Evolutionary conservation across 2,329 filamentous ascomycete genomes (phyloP), one percentile per base, ranked within the genome.

Genomic region (Penicillium sp.): DNA sequence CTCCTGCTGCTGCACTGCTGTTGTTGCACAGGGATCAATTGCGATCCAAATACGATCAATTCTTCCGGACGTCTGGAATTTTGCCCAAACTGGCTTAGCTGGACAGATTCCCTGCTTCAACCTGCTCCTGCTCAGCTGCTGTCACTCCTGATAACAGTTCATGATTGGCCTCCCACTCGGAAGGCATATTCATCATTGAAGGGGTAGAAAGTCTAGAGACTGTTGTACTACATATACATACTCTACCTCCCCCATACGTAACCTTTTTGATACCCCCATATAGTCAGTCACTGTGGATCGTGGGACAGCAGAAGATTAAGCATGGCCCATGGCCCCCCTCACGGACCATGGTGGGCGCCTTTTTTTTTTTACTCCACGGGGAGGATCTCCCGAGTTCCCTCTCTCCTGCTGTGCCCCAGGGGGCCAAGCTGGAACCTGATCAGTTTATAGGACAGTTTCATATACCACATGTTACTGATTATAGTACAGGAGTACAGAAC

Each of bases 1-100:
- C 30, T 8, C 5, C 8, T 7, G 8, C 30, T 33, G 30, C 30
- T 33, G 49, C 49, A 35, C 49, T n/a, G n/a, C 8, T 7, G 8
- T 8, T 33, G 30, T 10, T 33, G 49, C 49, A 35, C 49, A 10
- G 49, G 49, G 49, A 35, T 51, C 30, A 5, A 22, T n/a, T n/a
- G n/a, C n/a, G 22, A 54, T 54, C 22, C 22, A 22, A 38, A 38
- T 26, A 38, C 33, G 22, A 54, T 38, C 22, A 54, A 54, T 64
- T 56, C 56, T 26, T 45, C 54, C 57, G 60, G 45, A 24, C 47
- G 49, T 70, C 68, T 70, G 64, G 68, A 70, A 69, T 45, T 50
- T 63, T 70, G 17, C 68, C 63, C 56, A 38, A 63, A 61, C 30
- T 12, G 64, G 19, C 40, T 69, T 70, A 69, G 68, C 61, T 17